Base-by-base conservation (phyloP, 116 monocot genomes). In the Phalaenopsis hybrid region DNA sequence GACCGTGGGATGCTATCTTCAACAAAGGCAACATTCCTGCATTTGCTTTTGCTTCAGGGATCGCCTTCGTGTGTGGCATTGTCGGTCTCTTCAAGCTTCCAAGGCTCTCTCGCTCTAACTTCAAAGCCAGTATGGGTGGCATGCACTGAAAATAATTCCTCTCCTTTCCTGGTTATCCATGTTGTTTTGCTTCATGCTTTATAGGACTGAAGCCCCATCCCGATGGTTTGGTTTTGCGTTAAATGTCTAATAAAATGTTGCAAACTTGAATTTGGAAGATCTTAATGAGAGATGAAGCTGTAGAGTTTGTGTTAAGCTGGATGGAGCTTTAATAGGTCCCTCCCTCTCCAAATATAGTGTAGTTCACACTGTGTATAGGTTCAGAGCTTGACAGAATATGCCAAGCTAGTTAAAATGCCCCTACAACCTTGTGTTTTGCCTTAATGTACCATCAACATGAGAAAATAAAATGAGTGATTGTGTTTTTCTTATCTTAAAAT, bases 1-100 rank as follows among this genome's bases (percentile, higher is more conserved):
- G 91, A 13, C 91, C 88, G 33, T 91, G 88, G 89, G 92, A 92
- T 76, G 83, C 85, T 4, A 57, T 92, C 0, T 92, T 92, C 25
- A 83, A 84, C 4, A 85, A 89, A 76, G 87, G 87, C 6, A 91
- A 91, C 80, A 73, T 85, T 16, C 91, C 91, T 0, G 91, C 91
- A 0, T 91, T 91, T 41, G 91, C 87, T 7, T 57, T 92, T 1
- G 89, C 92, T 0, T 84, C 89, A 0, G 89, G 76, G 1, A 25
- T 89, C 25, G 89, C 89, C 44, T 85, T 92, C 23, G 79, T 86
- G 1, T 79, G 86, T 28, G 89, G 84, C 18, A 23, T 85, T 21
- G 57, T 79, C 3, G 89, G 81, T 31, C 17, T 86, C 16, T 89
- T 92, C 86, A 78, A 80, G 44, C 89, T 92, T 52, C 92, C 92